Evolutionary conservation across 1,139 yeast genomes (phyloP).

Genomic region (Hyphopichia pseudoburtonii): DNA sequence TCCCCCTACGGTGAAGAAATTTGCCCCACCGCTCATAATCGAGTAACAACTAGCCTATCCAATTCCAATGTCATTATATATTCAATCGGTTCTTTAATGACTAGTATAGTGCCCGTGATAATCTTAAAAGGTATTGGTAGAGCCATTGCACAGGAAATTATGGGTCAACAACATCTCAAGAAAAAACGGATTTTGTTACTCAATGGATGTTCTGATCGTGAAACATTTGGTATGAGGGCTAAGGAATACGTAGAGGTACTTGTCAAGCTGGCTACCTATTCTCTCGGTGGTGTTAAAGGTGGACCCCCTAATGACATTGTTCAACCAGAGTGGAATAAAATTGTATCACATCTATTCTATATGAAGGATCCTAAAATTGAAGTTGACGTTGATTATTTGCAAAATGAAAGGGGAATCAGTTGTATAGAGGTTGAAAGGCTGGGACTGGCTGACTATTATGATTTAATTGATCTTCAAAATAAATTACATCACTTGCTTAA

Average conservation of each 20-base stretch:
- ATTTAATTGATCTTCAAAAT: conserved; percentile 35
- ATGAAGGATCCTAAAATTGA: conserved; percentile 45
- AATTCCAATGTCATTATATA: conserved; percentile 61
- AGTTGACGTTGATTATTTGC: conserved; percentile 44
- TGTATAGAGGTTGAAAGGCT: conserved; percentile 46
- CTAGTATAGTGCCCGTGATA: conserved; percentile 78
- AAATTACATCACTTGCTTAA: conserved; percentile 17
- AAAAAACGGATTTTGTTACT: conserved; percentile 56
- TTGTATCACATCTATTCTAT: conserved; percentile 59
- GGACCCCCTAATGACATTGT: conserved; percentile 8
- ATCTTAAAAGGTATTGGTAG: conserved; percentile 72
- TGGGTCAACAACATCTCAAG: conserved; percentile 12
- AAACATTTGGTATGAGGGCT: conserved; percentile 68
- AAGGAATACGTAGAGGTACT: conserved; percentile 56
- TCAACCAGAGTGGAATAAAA: conserved; percentile 32
- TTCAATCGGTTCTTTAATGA: conserved; percentile 86
- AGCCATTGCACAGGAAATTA: conserved; percentile 43
- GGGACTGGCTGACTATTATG: conserved; percentile 24
- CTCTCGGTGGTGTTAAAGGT: conserved; percentile 18
- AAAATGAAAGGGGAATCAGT: conserved; percentile 35
- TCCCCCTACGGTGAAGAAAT: conserved; percentile 90
- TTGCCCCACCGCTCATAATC: conserved; percentile 69
- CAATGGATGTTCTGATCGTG: conserved; percentile 76
- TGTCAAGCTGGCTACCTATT: conserved; percentile 48
- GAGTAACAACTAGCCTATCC: conserved; percentile 56